Percentiles rank a stretch among this genome's conserved stretches.
Conservation (phyloP, 805 yeast species). For the Torulaspora gathmanii region DNA sequence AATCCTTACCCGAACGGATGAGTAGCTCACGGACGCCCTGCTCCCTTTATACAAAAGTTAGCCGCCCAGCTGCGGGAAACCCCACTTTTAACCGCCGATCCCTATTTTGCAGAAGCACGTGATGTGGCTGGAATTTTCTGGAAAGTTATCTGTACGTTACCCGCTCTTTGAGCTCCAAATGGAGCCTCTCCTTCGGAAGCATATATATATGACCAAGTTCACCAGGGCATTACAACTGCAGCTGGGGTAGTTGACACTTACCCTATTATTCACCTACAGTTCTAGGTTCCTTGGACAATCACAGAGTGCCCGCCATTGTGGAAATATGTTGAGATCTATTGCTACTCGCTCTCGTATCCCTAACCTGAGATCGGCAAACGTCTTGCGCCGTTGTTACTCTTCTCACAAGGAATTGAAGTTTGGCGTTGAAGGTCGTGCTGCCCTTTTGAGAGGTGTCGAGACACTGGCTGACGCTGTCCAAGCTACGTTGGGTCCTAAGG, state of each 20-base stretch:
- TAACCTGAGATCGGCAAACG: conserved; percentile 19
- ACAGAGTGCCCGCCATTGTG: not conserved
- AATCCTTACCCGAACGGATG: too few species aligned
- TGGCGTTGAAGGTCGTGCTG: conserved; percentile 96
- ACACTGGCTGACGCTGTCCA: conserved; percentile 94
- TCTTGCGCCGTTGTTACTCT: conserved; percentile 33
- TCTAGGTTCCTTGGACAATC: not conserved
- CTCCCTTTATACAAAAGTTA: too few species aligned
- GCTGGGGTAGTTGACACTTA: not conserved
- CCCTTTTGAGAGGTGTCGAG: conserved; percentile 88
- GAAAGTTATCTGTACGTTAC: not conserved
- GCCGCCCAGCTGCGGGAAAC: not conserved
- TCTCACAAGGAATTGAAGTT: conserved; percentile 90
- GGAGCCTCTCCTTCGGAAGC: not conserved
- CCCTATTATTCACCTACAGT: not conserved
- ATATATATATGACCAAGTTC: not conserved
- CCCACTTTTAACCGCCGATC: conserved; percentile 4
- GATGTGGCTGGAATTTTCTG: conserved; percentile 3
- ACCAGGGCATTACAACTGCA: not conserved
- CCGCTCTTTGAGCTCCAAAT: not conserved
- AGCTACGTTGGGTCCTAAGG: conserved; percentile 96
- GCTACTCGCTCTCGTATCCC: conserved; percentile 16
- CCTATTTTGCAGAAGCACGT: not conserved
- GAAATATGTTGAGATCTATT: conserved; percentile 15
- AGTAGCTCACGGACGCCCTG: too few species aligned